A percentile compares a stretch with the other conserved stretches of the same genome.
These are phyloP conservation scores for Aspergillus sp. DNA, from an alignment of 2,329 filamentous ascomycete genomes.

Conservation along the genomic window DNA sequence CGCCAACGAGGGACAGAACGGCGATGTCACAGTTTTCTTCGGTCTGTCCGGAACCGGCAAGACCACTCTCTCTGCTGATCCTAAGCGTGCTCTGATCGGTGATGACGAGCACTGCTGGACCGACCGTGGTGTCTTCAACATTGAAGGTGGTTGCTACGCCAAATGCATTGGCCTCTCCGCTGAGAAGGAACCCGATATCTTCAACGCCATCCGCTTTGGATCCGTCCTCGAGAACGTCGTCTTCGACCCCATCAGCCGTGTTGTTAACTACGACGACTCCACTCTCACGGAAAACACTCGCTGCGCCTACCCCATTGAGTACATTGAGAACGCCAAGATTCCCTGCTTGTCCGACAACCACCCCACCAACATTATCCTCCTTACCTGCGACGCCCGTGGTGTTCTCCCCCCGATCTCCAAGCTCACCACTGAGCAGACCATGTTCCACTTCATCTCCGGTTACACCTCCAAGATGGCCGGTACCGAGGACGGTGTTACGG, in stretches of 20 bases:
- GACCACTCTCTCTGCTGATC: constrained; percentile 96
- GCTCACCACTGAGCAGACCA: constrained; percentile 90
- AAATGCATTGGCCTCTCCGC: constrained; percentile 97
- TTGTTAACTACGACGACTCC: constrained; percentile 92
- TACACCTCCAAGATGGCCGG: constrained; percentile 99
- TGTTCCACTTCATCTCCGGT: constrained; percentile 99
- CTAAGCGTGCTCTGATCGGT: constrained; percentile 93
- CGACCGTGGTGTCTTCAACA: constrained; percentile 97
- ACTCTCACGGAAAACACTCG: constrained; percentile 98
- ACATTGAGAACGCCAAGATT: constrained; percentile 98
- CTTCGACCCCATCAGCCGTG: constrained; percentile 86
- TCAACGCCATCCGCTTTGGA: constrained; percentile 91
- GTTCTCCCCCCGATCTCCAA: constrained; percentile 98
- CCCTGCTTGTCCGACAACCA: constrained; percentile 86
- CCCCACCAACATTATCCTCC: constrained; percentile 95
- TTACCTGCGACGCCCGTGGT: constrained; percentile 97
- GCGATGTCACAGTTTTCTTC: constrained; percentile 99
- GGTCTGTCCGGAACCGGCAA: constrained; percentile 98
- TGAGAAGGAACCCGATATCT: constrained; percentile 99
- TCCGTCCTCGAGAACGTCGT: constrained; percentile 98
- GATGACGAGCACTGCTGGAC: constrained; percentile 99
- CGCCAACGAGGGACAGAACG: constrained; percentile 91
- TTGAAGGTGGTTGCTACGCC: constrained; percentile 98
- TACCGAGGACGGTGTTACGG: constrained; percentile 94
- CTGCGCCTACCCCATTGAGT: constrained; percentile 98